Evolutionary conservation across 2,329 filamentous ascomycete species (phyloP).

Genomic region (Fusarium dimerum): DNA sequence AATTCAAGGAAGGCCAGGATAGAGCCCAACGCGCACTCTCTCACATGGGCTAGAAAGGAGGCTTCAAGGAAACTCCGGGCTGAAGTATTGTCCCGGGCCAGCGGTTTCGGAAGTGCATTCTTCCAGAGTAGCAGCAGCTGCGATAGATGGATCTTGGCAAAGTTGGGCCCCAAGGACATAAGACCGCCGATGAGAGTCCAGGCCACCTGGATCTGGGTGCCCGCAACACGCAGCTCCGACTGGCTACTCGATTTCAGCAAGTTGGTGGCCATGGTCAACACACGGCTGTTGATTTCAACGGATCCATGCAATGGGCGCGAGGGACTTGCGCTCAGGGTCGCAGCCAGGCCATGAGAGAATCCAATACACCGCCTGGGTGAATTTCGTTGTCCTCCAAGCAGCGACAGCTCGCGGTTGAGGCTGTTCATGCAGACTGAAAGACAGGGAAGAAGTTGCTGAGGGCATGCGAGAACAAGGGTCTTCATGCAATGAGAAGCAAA

Average conservation of each 20-base stretch:
- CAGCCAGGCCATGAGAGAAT: constrained; percentile 88
- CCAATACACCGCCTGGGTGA: constrained; percentile 84
- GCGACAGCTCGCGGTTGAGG: constrained; percentile 79
- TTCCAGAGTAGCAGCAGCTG: constrained; percentile 95
- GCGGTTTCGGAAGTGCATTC: constrained; percentile 89
- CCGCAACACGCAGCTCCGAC: constrained; percentile 86
- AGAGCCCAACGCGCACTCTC: constrained; percentile 90
- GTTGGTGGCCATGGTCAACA: constrained; percentile 87
- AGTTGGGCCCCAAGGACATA: constrained; percentile 96
- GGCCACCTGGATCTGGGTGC: constrained; percentile 94
- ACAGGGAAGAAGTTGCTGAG: constrained; percentile 86
- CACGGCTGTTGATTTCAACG: constrained; percentile 89
- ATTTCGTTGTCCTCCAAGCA: constrained; percentile 73
- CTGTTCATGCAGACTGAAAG: constrained; percentile 97
- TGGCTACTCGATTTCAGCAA: constrained; percentile 90
- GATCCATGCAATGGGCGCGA: constrained; percentile 90
- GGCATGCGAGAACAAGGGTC: constrained; percentile 84
- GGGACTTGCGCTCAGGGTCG: constrained; percentile 86
- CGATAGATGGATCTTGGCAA: constrained; percentile 96
- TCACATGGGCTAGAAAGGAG: constrained; percentile 89
- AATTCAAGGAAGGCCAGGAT: constrained; percentile 91
- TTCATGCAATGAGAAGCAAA: constrained; percentile 85
- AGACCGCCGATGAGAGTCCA: constrained; percentile 96
- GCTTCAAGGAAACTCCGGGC: constrained; percentile 84
- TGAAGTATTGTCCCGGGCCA: constrained; percentile 88